Evolutionary conservation across 2,329 filamentous ascomycete species (phyloP).

Genomic region (Claviceps paspali): DNA sequence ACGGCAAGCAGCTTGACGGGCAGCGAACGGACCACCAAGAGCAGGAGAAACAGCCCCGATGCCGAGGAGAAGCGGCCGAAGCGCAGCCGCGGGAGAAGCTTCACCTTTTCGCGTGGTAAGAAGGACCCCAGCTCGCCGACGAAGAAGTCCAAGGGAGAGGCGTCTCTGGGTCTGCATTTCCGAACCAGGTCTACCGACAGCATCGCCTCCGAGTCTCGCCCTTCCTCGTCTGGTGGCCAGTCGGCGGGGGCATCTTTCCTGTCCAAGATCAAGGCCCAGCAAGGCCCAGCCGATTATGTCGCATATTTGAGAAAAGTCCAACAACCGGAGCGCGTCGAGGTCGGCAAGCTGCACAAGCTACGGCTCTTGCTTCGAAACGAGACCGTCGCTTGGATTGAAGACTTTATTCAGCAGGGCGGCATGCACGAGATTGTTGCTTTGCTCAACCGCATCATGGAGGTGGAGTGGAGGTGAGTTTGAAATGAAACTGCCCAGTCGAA

Average conservation of each 20-base stretch:
- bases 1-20: slow-evolving; percentile 23
- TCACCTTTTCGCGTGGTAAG: slow-evolving; percentile 54
- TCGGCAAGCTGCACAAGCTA: slow-evolving; percentile 91
- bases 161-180: slow-evolving; percentile 46
- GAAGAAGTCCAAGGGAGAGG: slow-evolving; percentile 60
- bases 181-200: slow-evolving; percentile 61
- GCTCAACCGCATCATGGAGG: slow-evolving; percentile 79
- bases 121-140: slow-evolving; percentile 51
- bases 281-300: slow-evolving; percentile 72
- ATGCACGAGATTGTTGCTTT: slow-evolving; percentile 84
- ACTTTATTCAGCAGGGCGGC: slow-evolving; percentile 75
- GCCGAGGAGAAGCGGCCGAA: slow-evolving; percentile 35
- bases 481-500: no score
- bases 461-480: slow-evolving; percentile 84
- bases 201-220: slow-evolving; percentile 41
- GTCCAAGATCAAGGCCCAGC: slow-evolving; percentile 56
- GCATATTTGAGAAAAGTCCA: slow-evolving; percentile 67
- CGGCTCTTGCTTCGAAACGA: slow-evolving; percentile 82
- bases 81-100: slow-evolving; percentile 38
- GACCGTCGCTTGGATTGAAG: slow-evolving; percentile 88
- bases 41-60: slow-evolving; percentile 22
- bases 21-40: slow-evolving; percentile 15
- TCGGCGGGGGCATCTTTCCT: slow-evolving; percentile 43
- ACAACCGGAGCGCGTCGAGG: slow-evolving; percentile 71
- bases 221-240: slow-evolving; percentile 29